phyloP scores from a whole-genome alignment of 768 basidiomycete species.

The Pisolithus orientalis region DNA sequence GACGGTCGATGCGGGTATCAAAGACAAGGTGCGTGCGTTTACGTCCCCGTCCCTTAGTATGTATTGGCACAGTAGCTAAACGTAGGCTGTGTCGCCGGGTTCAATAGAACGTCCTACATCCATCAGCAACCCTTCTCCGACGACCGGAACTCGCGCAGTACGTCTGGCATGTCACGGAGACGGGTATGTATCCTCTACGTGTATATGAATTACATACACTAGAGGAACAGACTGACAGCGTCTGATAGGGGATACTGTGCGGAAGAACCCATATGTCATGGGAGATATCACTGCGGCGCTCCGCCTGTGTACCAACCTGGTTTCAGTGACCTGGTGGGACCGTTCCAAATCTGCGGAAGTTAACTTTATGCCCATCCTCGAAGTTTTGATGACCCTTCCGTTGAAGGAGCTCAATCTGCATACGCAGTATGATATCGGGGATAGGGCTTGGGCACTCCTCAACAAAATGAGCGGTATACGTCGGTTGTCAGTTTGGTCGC shows the following conservation, averaged over 20 bases:
- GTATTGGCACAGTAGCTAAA: neutral
- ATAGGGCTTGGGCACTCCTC: conserved; percentile 49
- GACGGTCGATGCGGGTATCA: conserved; percentile 49
- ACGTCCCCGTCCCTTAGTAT: neutral
- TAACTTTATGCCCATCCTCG: conserved; percentile 32
- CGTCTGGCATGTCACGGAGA: conserved; percentile 58
- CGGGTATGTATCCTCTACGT: conserved; percentile 34
- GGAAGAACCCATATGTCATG: conserved; percentile 39
- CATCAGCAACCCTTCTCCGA: conserved; percentile 47
- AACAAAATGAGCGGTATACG: conserved; percentile 43
- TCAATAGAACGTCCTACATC: conserved; percentile 37
- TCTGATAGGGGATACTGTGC: conserved; percentile 22
- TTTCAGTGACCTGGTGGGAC: conserved; percentile 60
- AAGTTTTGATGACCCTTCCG: conserved; percentile 37
- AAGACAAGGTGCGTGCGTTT: conserved; percentile 11
- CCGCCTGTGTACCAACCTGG: conserved; percentile 50
- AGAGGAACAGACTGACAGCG: conserved; percentile 42
- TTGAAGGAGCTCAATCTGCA: conserved; percentile 47
- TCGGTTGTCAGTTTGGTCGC: conserved; percentile 61
- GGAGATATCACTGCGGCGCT: conserved; percentile 44
- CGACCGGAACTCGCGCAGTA: conserved; percentile 56
- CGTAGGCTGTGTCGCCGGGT: neutral
- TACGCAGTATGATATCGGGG: conserved; percentile 52
- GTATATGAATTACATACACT: neutral
- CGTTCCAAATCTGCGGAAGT: conserved; percentile 33